Percentiles rank a stretch among this genome's conserved stretches.
phyloP scores from a whole-genome alignment of 192 early-diverging fungal species.

The Backusella circina region DNA sequence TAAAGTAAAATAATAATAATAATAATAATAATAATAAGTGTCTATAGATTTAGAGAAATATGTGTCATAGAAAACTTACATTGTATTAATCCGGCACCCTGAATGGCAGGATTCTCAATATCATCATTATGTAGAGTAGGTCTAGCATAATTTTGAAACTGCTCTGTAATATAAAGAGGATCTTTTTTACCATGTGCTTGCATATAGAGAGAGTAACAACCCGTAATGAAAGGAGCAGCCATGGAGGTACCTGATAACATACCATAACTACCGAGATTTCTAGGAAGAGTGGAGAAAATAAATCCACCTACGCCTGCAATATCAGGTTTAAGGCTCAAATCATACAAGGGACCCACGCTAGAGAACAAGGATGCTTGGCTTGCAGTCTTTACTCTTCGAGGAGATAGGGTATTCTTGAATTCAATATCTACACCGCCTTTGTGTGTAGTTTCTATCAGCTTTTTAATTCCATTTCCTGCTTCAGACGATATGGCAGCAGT shows the following conservation, averaged over 20 bases:
- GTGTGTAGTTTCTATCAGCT: slow-evolving; percentile 24
- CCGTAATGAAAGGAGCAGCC: slow-evolving; percentile 57
- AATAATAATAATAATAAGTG: not conserved
- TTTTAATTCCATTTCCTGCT: slow-evolving; percentile 47
- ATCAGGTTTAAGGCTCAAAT: slow-evolving; percentile 57
- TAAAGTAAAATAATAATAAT: not conserved
- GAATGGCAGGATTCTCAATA: slow-evolving; percentile 30
- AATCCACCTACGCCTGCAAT: slow-evolving; percentile 47
- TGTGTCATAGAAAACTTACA: not conserved
- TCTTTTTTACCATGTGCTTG: slow-evolving; percentile 31
- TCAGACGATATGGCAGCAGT: slow-evolving; percentile 49
- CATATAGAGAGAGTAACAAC: slow-evolving; percentile 43
- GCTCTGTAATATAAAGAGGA: slow-evolving; percentile 23
- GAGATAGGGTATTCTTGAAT: slow-evolving; percentile 45
- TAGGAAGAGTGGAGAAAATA: slow-evolving; percentile 52
- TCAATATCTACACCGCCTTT: slow-evolving; percentile 34
- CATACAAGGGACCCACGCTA: slow-evolving; percentile 67
- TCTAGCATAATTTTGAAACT: slow-evolving; percentile 32
- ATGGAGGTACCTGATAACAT: slow-evolving; percentile 54
- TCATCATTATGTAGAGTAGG: slow-evolving; percentile 9
- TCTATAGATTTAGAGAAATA: not conserved
- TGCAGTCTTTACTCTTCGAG: slow-evolving; percentile 43
- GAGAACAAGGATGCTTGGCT: slow-evolving; percentile 70
- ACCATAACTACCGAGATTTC: slow-evolving; percentile 38
- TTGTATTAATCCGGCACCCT: slow-evolving; percentile 56